Base-by-base conservation (phyloP, 805 yeast species). In the Candida ovalis region DNA sequence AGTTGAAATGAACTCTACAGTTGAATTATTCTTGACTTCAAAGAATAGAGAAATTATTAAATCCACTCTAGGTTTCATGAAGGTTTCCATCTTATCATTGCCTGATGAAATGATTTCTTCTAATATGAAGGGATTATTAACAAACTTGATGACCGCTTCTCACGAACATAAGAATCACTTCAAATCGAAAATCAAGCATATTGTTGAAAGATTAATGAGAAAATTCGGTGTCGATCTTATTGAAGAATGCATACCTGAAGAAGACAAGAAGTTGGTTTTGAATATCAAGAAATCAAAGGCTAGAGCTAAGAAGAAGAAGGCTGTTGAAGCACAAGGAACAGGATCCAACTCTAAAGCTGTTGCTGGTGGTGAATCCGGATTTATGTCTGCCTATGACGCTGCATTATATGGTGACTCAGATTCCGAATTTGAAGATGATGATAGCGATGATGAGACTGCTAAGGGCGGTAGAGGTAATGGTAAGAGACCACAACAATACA, bases 161-260 rank as follows among this genome's bases (percentile, higher is more conserved):
- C 94, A 89, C 65, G 97, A 91, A 64, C 97, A 92, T 68, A 88
- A 89, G 61, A 95, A 96, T 42, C 96, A 90, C 63, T 94, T 94
- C 77, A 90, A 88, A 65, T 80, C 91, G 13, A 92, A 88, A 67
- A 92, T 94, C 33, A 88, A 89, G 71, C 97, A 94, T 62, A 86
- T 94, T 46, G 74, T 94, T 53, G 99, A 94, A 74, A 80, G 98
- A 59, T 73, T 94, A 60, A 80, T 92, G 46, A 81, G 99, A 64
- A 83, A 90, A 63, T 89, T 88, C 63, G 97, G 98, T n/a, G 77
- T 80, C 52, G 97, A 91, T 30, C 77, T 73, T n/a, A 78, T 94
- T 45, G 96, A 87, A 62, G 72, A 72, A 46, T 79, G 81, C 44
- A 90, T 94, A 70, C 99, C 99, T 10, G 96, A 87, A 62, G 92